Evolutionary conservation across 208 protist species (phyloP), one percentile per base, ranked within the genome.

Genomic region (Polymyxa betae): DNA sequence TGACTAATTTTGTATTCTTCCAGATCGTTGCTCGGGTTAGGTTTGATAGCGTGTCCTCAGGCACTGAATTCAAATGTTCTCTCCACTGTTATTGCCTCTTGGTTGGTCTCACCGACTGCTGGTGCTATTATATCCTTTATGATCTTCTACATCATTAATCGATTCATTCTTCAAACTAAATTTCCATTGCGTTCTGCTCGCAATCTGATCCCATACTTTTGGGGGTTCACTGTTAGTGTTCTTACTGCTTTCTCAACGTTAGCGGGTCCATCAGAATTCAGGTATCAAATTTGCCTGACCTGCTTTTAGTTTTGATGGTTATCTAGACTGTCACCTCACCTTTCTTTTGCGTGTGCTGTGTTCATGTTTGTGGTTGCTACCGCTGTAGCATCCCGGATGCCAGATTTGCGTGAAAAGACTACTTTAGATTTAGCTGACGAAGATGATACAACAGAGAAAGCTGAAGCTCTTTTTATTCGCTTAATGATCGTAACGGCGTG

Each of bases 401-500:
- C 12, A 60, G 24, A 60, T 24, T 60, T 24, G 5, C 49, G 49
- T 60, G 49, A 24, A 29, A 60, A 60, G 49, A 60, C 24, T 29
- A 60, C 49, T 60, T 5, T 60, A 24, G 49, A 60, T 24, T 60
- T 60, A 24, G 5, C 49, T 60, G 5, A 5, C 24, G 49, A 60
- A 29, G 49, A 60, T 29, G 49, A 60, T 24, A 5, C 49, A 29
- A 24, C 24, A 5, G 72, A 82, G 72, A n/a, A 5, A 35, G n/a
- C 35, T 82, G 72, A 82, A n/a, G 72, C 72, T n/a, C 10, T 82
- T 35, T 82, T 82, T n/a, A 82, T 82, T 82, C 72, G 72, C 12
- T 35, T 82, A 43, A 82, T 82, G 87, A 38, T 90, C 10, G 29
- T 90, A 5, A 90, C 89, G 5, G 89, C 89, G 5, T 90, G 89